These are phyloP conservation scores for Epithemia pelagica DNA, from an alignment of 108 stramenopile genomes.

Conservation along the genomic window DNA sequence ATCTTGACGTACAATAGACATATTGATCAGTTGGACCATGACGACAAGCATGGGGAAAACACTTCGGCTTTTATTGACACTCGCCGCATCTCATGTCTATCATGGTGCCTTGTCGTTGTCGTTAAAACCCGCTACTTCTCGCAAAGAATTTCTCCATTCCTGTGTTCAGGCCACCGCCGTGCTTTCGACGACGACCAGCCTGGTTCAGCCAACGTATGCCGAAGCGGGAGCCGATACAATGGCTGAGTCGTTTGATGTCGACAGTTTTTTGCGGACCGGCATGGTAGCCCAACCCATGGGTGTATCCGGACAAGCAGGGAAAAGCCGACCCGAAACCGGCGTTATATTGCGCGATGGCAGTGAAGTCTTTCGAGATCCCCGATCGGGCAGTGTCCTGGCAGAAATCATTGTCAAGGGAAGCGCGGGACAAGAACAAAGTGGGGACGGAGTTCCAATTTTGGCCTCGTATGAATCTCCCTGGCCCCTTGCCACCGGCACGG, in stretches of 20 bases:
- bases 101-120: no score
- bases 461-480: constrained; percentile 61
- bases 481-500: constrained; percentile 53
- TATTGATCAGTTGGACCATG: no score
- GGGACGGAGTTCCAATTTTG: constrained; percentile 38
- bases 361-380: constrained; percentile 45
- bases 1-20: no score
- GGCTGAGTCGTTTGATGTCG: constrained; percentile 25
- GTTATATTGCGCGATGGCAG: constrained; percentile 72
- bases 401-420: constrained; percentile 63
- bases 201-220: not conserved
- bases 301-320: constrained; percentile 71
- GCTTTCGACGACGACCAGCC: no score
- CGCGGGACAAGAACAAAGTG: not conserved
- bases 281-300: constrained; percentile 66
- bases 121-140: not conserved
- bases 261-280: constrained; percentile 44
- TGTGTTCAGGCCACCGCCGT: not conserved
- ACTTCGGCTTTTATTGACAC: no score
- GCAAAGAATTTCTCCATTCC: not conserved
- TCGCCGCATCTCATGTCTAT: no score
- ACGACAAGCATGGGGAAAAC: no score
- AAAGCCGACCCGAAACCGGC: constrained; percentile 64
- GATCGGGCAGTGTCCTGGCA: constrained; percentile 54
- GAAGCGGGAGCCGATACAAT: not conserved